These are phyloP conservation scores for Saccharomyces uvarum DNA, from an alignment of 1,139 yeast species.

Conservation along the genomic window DNA sequence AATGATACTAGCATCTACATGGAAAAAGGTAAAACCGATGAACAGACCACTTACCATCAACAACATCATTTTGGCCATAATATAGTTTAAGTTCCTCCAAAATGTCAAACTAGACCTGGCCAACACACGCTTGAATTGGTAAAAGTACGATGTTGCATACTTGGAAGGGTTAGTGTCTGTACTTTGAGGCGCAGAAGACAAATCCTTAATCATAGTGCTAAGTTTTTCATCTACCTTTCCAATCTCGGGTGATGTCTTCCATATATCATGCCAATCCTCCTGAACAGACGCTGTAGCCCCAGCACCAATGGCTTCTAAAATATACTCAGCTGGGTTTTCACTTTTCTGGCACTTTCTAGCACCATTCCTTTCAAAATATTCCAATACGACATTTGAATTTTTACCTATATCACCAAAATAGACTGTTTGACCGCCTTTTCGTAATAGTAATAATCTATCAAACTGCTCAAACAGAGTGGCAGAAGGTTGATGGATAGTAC, in stretches of 20 bases:
- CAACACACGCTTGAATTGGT: conserved; percentile 35
- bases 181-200: conserved; percentile 9
- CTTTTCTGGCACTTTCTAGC: conserved; percentile 44
- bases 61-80: conserved; percentile 38
- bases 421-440: conserved; percentile 51
- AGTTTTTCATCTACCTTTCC: conserved; percentile 25
- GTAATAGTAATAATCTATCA: conserved; percentile 39
- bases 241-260: conserved; percentile 39
- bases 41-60: conserved; percentile 36
- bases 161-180: conserved; percentile 12
- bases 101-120: conserved; percentile 36
- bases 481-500: conserved; percentile 36
- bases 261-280: conserved; percentile 43
- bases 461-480: conserved; percentile 47
- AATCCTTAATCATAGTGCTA: conserved; percentile 19
- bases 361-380: conserved; percentile 49
- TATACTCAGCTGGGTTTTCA: conserved; percentile 55
- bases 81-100: conserved; percentile 41
- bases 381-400: conserved; percentile 40
- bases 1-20: conserved; percentile 30
- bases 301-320: conserved; percentile 54
- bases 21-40: conserved; percentile 42
- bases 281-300: conserved; percentile 45
- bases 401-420: conserved; percentile 55
- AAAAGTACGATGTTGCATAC: conserved; percentile 36